Evolutionary conservation across 1,284 basidiomycete species (phyloP).

Genomic region (Ustilago bromivora): DNA sequence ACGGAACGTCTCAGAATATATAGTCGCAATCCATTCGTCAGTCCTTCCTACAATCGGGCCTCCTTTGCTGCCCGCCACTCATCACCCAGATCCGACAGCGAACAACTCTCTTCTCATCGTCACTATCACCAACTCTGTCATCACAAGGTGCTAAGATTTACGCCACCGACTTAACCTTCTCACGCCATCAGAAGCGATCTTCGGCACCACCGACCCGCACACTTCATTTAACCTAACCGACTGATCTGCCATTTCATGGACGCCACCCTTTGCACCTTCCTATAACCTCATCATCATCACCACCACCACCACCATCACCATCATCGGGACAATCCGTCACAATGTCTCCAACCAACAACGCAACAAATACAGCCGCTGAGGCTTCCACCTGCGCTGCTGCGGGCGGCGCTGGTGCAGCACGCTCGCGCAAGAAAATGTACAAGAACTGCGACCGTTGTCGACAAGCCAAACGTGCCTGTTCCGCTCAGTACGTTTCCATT

Average conservation of each 20-base stretch:
- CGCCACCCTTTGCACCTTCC: not conserved
- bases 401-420: not conserved
- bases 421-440: conserved; percentile 50
- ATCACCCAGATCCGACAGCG: not conserved
- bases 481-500: conserved; percentile 37
- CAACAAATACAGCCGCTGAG: not conserved
- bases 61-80: not conserved
- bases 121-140: too few species aligned
- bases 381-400: not conserved
- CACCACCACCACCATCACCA: not conserved
- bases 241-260: not conserved
- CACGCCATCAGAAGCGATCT: not conserved
- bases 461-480: conserved; percentile 42
- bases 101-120: not conserved
- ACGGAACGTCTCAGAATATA: not conserved
- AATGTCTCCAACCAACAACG: not conserved
- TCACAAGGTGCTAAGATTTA: not conserved
- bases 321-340: too few species aligned
- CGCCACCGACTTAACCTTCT: not conserved
- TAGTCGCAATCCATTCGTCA: not conserved
- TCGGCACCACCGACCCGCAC: not conserved
- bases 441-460: conserved; percentile 47
- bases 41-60: not conserved
- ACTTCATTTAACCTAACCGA: not conserved
- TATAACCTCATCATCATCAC: not conserved